Base-by-base conservation (phyloP, 495 filamentous ascomycete species). In the Annulohypoxylon nitens region DNA sequence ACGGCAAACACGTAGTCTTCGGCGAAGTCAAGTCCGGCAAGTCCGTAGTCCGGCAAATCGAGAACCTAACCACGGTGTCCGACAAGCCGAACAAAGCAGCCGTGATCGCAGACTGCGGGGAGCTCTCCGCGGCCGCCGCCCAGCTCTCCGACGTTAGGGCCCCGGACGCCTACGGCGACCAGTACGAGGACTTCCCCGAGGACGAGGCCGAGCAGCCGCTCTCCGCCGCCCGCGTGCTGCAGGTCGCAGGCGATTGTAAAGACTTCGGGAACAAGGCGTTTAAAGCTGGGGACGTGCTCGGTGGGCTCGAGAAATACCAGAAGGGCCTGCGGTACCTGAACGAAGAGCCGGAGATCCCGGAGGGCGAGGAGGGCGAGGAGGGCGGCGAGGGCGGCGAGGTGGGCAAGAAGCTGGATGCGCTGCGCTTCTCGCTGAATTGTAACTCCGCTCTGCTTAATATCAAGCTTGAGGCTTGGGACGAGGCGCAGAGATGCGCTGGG, bases 1-100 rank as follows among this genome's bases (percentile, higher is more conserved):
- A 99, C 79, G 88, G 90, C 76, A 99, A 98, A 85, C 96, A 99
- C 83, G 96, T 99, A 64, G 96, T 99, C 65, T 99, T 98, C 82
- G 96, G 96, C 70, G 92, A 98, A 82, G 95, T 99, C 48, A 86
- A 97, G 73, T 91, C 89, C 39, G 97, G 97, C 72, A 98, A 97
- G 84, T 94, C 92, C 60, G 85, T 98, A 25, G 88, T 98, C 25
- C 90, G 96, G 51, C 91, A 95, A 80, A 91, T 98, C 78, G 96
- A 99, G 83, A 94, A 95, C 80, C 81, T 95, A 76, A 79, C 81
- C n/a, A 97, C 93, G 3, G 85, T 90, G 74, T 37, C 53, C 0
- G 96, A 99, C 87, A 95, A 95, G 86, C 96, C 96, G 16, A 76
- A 72, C 34, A 80, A 86, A 59, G 91, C 93, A 59, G 92, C 89